These are phyloP conservation scores for Rhodosporidiobolus odoratus DNA, from an alignment of 768 basidiomycete species.

Conservation along the genomic window DNA sequence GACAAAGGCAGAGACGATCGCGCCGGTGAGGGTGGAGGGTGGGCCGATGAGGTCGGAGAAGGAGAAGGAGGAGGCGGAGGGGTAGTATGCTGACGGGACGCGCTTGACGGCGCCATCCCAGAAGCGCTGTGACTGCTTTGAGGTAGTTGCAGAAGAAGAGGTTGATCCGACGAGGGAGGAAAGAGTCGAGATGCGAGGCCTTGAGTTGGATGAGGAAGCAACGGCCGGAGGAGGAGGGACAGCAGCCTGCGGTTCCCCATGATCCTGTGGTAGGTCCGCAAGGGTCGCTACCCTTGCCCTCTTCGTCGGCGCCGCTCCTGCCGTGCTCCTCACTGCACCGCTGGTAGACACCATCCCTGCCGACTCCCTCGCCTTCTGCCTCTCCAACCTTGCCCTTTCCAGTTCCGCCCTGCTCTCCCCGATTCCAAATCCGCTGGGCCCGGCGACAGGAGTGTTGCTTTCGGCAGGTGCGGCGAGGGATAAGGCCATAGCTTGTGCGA, in stretches of 20 bases:
- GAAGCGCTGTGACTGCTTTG: slow-evolving; percentile 14
- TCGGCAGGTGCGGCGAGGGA: neutral
- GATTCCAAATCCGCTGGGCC: neutral
- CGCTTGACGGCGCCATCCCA: slow-evolving; percentile 20
- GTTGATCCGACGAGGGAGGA: neutral
- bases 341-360: neutral
- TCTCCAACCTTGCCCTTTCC: slow-evolving; percentile 24
- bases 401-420: slow-evolving; percentile 10
- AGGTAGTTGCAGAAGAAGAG: neutral
- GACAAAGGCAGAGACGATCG: slow-evolving; percentile 43
- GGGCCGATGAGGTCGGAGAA: slow-evolving; percentile 39
- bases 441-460: neutral
- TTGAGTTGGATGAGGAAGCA: slow-evolving; percentile 5
- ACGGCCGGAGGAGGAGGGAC: slow-evolving; percentile 6
- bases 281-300: slow-evolving; percentile 21
- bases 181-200: neutral
- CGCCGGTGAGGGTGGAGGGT: slow-evolving; percentile 33
- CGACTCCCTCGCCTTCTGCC: slow-evolving; percentile 9
- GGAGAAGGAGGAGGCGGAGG: slow-evolving; percentile 12
- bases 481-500: neutral
- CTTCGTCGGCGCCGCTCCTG: neutral
- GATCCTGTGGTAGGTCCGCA: slow-evolving; percentile 5
- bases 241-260: neutral
- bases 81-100: slow-evolving; percentile 3
- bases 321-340: neutral